Evolutionary conservation across 2,329 filamentous ascomycete species (phyloP), one percentile per base, ranked within the genome.

Genomic region (Neobulgaria alba): DNA sequence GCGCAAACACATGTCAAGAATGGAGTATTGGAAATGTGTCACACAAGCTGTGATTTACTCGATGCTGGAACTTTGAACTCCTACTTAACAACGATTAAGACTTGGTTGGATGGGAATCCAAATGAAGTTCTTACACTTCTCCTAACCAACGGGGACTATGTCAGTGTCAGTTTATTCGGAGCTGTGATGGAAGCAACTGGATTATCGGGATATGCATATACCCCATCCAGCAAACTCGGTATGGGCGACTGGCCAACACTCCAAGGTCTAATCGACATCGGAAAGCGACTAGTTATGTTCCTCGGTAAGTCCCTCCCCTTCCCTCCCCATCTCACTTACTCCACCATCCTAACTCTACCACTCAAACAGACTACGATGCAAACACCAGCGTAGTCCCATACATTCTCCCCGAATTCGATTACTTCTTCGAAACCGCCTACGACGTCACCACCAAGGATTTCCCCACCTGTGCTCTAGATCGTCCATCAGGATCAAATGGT

Each of bases 361-460:
- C n/a, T n/a, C n/a, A n/a, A n/a, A n/a, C n/a, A 50, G 47, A 50
- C 19, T 46, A 42, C 30, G 42, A 40, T 14, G 47, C 47, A 7
- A 26, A 50, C 19, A 42, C 45, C 3, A 19, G 33, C 18, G 29
- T 14, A 3, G 71, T 75, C n/a, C 66, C 73, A 18, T 84, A 79
- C 55, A 75, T 85, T 39, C 66, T 82, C 41, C 67, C 74, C 56
- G 71, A 83, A 56, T 84, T 79, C 55, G 62, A 64, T 17, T 77
- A 77, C 61, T 72, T 82, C 50, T 88, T 82, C 66, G 85, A 90
- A 59, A 90, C 82, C 33, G 68, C 73, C 0, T 89, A 73, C 61
- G 77, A 83, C 48, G 39, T 44, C 26, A 76, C 70, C 1, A 64
- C 73, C 36, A 61, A 70, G 0, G 66, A 64, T 12, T 79, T 83